phyloP scores from a whole-genome alignment of 1,284 basidiomycete genomes.

The Filobasidium uniguttulatum region DNA sequence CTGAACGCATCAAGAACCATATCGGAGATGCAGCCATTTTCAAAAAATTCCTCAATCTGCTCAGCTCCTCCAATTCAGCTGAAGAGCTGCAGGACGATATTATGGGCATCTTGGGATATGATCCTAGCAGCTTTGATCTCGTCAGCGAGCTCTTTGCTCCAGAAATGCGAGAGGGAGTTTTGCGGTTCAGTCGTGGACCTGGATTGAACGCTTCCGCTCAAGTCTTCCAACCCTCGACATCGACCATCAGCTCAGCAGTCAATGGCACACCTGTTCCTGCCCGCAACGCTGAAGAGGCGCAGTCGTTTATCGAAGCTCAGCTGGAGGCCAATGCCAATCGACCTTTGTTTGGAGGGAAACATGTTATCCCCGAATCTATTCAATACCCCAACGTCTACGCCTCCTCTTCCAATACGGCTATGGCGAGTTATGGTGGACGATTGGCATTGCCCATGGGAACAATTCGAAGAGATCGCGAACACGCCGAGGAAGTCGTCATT shows the following conservation, averaged over 20 bases:
- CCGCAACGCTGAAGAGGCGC: constrained; percentile 38
- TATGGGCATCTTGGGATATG: constrained; percentile 72
- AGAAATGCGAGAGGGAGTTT: constrained; percentile 21
- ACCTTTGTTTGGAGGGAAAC: constrained; percentile 50
- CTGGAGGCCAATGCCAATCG: constrained; percentile 53
- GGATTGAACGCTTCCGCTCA: constrained; percentile 25
- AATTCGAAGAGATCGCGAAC: constrained; percentile 49
- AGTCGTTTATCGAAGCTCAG: constrained; percentile 51
- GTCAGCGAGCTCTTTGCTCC: constrained; percentile 27
- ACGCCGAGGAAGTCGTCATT: constrained; percentile 62
- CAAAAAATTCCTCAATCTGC: constrained; percentile 21
- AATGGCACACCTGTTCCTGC: background rate
- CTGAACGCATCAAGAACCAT: background rate
- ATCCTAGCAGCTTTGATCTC: constrained; percentile 43
- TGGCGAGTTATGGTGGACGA: constrained; percentile 54
- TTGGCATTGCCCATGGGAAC: constrained; percentile 79
- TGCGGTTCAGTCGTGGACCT: constrained; percentile 9
- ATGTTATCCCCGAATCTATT: constrained; percentile 44
- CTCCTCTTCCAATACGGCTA: constrained; percentile 50
- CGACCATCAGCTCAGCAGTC: constrained; percentile 12
- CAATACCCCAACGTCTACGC: constrained; percentile 82
- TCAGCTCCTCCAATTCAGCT: constrained; percentile 33
- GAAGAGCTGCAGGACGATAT: constrained; percentile 68
- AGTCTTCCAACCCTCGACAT: constrained; percentile 39
- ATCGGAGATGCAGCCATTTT: background rate